These are phyloP conservation scores for Urostyla sp. DNA, from an alignment of 73 alveolate genomes.

Conservation along the genomic window DNA sequence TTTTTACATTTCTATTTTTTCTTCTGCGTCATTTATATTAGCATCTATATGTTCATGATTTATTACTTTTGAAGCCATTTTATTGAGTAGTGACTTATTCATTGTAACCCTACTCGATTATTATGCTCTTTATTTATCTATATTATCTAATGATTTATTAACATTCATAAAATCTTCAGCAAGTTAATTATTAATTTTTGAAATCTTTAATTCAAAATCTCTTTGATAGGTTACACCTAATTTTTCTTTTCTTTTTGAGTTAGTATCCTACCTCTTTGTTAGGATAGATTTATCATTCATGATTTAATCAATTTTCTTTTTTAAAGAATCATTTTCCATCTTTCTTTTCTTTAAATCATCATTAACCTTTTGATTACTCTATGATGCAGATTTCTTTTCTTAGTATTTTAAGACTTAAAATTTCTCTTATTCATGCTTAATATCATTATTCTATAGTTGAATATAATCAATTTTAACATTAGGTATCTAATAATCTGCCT, in stretches of 20 bases:
- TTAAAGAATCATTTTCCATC: constrained; percentile 2
- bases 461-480: neutral
- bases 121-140: neutral
- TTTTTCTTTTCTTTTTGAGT: neutral
- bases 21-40: neutral
- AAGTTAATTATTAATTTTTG: constrained; percentile 18
- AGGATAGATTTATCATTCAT: constrained; percentile 4
- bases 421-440: constrained; percentile 8
- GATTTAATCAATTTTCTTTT: neutral
- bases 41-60: neutral
- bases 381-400: neutral
- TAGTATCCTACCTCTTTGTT: neutral
- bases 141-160: constrained; percentile 8
- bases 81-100: neutral
- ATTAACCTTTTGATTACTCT: neutral
- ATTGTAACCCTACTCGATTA: neutral
- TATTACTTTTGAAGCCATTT: neutral
- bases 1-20: neutral
- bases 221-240: neutral
- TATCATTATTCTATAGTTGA: neutral
- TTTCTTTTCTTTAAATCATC: neutral
- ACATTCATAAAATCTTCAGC: constrained; percentile 8
- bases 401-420: constrained; percentile 6
- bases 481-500: too few relatives aligned
- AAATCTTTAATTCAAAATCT: constrained; percentile 49